Conservation (phyloP, 2,329 filamentous ascomycete species). For the Shiraia sp. region DNA sequence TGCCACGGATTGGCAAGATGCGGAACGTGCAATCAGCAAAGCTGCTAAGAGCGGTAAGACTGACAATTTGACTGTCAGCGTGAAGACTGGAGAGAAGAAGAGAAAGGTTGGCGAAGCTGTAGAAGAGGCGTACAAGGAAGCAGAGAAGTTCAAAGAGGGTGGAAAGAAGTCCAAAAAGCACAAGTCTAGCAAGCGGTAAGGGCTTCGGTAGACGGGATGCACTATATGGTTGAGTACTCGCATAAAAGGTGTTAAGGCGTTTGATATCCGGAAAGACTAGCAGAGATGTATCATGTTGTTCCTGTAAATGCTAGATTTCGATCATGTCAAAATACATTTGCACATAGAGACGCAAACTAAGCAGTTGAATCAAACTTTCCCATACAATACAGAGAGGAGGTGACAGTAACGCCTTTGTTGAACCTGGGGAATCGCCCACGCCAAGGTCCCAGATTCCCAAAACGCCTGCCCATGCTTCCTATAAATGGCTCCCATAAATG, state of each 20-base stretch:
- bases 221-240: neutral
- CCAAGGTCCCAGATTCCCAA: too few species aligned
- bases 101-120: slow-evolving; percentile 68
- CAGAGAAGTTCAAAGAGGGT: slow-evolving; percentile 38
- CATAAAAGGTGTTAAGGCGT: neutral
- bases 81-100: slow-evolving; percentile 78
- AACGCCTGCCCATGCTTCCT: too few species aligned
- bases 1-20: slow-evolving; percentile 59
- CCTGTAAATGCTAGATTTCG: too few species aligned
- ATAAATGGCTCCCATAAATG: too few species aligned
- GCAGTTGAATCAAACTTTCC: too few species aligned
- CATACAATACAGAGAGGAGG: too few species aligned
- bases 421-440: too few species aligned
- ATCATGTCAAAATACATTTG: too few species aligned
- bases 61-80: slow-evolving; percentile 70
- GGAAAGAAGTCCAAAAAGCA: slow-evolving; percentile 41
- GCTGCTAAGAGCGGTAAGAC: slow-evolving; percentile 55
- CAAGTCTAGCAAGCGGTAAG: slow-evolving; percentile 51
- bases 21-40: slow-evolving; percentile 71
- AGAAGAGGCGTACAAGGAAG: slow-evolving; percentile 51
- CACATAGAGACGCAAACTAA: too few species aligned
- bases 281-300: neutral
- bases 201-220: neutral
- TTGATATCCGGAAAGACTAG: neutral
- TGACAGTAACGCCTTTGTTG: too few species aligned